Conservation (phyloP, 1,284 basidiomycete genomes). For the Cryptococcus wingfieldii region DNA sequence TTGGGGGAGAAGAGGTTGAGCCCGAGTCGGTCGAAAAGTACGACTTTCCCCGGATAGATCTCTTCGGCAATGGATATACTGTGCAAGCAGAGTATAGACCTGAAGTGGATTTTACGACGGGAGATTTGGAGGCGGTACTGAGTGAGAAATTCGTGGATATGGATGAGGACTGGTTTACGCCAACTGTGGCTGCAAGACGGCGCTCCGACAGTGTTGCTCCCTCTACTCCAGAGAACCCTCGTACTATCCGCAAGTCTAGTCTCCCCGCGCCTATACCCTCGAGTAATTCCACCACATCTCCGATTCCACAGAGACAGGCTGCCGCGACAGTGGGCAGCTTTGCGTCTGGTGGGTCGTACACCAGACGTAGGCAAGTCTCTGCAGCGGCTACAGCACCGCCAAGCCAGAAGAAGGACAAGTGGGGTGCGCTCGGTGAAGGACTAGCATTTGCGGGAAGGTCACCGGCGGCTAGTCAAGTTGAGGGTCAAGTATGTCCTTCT, state of each 20-base stretch:
- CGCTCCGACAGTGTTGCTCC: constrained; percentile 19
- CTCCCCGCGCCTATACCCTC: constrained; percentile 17
- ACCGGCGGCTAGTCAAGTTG: constrained; percentile 7
- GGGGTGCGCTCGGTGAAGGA: constrained; percentile 38
- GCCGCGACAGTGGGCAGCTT: constrained; percentile 22
- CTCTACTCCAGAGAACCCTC: neutral
- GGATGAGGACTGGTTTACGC: constrained; percentile 50
- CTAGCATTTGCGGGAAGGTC: constrained; percentile 39
- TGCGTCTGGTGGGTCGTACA: constrained; percentile 7
- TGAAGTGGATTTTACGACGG: constrained; percentile 42
- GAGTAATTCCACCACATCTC: constrained; percentile 9
- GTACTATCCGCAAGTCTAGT: neutral
- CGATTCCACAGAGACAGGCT: constrained; percentile 30
- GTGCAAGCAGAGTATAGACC: constrained; percentile 35
- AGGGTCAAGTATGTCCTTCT: constrained; percentile 10
- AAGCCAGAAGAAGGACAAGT: constrained; percentile 21
- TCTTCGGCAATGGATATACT: constrained; percentile 39
- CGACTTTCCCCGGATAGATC: constrained; percentile 33
- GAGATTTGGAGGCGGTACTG: constrained; percentile 44
- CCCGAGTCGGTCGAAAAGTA: constrained; percentile 21
- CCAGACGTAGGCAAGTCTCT: constrained; percentile 3
- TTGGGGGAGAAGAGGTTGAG: constrained; percentile 10
- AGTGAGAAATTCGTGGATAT: constrained; percentile 45
- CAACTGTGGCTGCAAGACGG: constrained; percentile 38
- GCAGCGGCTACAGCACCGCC: constrained; percentile 10